Conservation (phyloP, 805 yeast genomes). For the Monosporozyma siamensis region DNA sequence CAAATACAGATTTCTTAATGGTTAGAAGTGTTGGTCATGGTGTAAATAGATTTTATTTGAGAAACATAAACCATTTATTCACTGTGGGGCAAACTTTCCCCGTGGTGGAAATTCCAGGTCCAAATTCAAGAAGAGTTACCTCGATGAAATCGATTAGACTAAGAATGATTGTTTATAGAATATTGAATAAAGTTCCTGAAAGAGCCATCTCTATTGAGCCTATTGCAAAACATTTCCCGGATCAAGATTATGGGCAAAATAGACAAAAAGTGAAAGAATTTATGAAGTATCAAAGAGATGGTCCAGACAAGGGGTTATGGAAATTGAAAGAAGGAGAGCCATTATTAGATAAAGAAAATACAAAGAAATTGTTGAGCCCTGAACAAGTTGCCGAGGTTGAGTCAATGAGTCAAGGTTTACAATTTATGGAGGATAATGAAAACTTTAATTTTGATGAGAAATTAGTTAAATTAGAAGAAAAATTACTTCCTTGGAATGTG, state of each 20-base stretch:
- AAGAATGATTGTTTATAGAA: conserved; percentile 87
- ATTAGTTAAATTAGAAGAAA: conserved; percentile 66
- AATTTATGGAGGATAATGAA: conserved; percentile 71
- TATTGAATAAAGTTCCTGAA: conserved; percentile 63
- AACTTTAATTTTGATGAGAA: conserved; percentile 38
- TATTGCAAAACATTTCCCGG: conserved; percentile 88
- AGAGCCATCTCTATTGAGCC: conserved; percentile 78
- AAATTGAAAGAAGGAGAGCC: conserved; percentile 61
- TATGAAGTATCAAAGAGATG: conserved; percentile 93
- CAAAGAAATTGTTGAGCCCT: conserved; percentile 77
- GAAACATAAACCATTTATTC: conserved; percentile 63
- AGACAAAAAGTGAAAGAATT: conserved; percentile 92
- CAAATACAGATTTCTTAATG: conserved; percentile 71
- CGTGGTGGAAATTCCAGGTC: conserved; percentile 92
- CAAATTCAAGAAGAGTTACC: conserved; percentile 92
- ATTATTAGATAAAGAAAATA: conserved; percentile 66
- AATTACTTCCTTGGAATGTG: conserved; percentile 89
- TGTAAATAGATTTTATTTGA: conserved; percentile 55
- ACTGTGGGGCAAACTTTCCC: conserved; percentile 91
- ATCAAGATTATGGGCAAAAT: conserved; percentile 94
- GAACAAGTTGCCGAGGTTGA: conserved; percentile 84
- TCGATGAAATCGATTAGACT: conserved; percentile 84
- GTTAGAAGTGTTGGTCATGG: conserved; percentile 76
- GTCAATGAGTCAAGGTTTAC: conserved; percentile 91
- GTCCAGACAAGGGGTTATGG: conserved; percentile 94